These are phyloP conservation scores for Cercospora janseana DNA, from an alignment of 2,329 filamentous ascomycete species.

Conservation along the genomic window DNA sequence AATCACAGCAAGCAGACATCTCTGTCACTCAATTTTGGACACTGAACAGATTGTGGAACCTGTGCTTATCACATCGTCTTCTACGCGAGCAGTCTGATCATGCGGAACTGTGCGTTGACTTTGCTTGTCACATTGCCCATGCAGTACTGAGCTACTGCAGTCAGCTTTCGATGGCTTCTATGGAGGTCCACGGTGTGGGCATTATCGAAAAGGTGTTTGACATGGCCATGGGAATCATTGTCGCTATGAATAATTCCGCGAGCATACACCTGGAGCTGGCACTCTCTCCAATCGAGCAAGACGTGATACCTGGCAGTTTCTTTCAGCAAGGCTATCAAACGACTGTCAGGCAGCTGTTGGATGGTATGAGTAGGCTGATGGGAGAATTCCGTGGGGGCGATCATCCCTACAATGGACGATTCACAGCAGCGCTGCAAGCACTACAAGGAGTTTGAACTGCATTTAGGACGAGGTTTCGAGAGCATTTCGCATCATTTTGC, in stretches of 20 bases:
- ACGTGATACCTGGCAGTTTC: constrained; percentile 19
- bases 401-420: constrained; percentile 24
- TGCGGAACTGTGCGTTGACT: constrained; percentile 40
- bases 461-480: background rate
- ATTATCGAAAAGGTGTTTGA: constrained; percentile 44
- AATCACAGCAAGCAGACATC: constrained; percentile 46
- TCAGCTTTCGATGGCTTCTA: constrained; percentile 36
- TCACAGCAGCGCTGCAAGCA: constrained; percentile 18
- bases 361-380: constrained; percentile 21
- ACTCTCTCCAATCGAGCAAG: constrained; percentile 14
- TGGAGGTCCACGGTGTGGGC: constrained; percentile 46
- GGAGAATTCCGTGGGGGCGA: constrained; percentile 28
- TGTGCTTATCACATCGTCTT: constrained; percentile 44
- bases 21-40: constrained; percentile 47
- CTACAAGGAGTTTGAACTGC: constrained; percentile 5
- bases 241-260: constrained; percentile 24
- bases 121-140: constrained; percentile 39
- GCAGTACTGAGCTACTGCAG: constrained; percentile 39
- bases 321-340: background rate
- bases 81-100: constrained; percentile 39
- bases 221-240: constrained; percentile 34
- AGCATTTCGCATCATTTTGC: background rate
- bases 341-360: constrained; percentile 16
- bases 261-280: constrained; percentile 21
- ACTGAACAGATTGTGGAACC: constrained; percentile 44